Base-by-base conservation (phyloP, 1,284 basidiomycete species). In the Baeospora myosura region DNA sequence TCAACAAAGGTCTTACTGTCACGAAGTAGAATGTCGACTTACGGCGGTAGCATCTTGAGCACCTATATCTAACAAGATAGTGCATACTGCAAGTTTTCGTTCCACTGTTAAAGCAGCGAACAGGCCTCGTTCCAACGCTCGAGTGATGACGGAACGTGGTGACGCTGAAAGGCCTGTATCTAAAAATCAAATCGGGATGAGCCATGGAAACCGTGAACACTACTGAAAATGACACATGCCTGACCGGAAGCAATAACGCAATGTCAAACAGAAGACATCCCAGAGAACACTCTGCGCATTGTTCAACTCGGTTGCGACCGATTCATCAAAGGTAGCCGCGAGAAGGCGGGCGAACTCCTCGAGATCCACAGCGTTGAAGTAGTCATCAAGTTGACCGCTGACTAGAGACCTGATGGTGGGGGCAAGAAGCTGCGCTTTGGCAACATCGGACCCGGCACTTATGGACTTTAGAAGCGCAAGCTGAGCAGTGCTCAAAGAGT, bases 171-270 rank as follows among this genome's bases (percentile, higher is more conserved):
- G 47, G 20, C 14, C 18, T n/a, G 12, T 5, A 26, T 3, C 29
- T 6, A 55, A 34, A 31, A 31, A 17, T 18, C 12, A 17, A 3
- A 21, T 40, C 36, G 38, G 25, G 14, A 20, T 18, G 25, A 6
- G 17, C 25, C 31, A 22, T 20, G 5, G 38, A 38, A 38, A 29
- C 20, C 16, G 16, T 37, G n/a, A 26, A 6, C 5, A 8, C 12
- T 4, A 18, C 88, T 64, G 49, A 96, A 86, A 0, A 92, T 88
- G n/a, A n/a, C n/a, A n/a, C n/a, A n/a, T 12, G 41, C 47, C 47
- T n/a, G 39, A 26, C 4, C 17, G 31, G n/a, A 35, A 23, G 42
- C n/a, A 25, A 35, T 21, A 17, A 28, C 14, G 26, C 36, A 42
- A 34, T 11, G 18, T 18, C 32, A 20, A 20, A 18, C 32, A 12